phyloP scores from a whole-genome alignment of 805 yeast genomes.

The Kuraishia piskuri region DNA sequence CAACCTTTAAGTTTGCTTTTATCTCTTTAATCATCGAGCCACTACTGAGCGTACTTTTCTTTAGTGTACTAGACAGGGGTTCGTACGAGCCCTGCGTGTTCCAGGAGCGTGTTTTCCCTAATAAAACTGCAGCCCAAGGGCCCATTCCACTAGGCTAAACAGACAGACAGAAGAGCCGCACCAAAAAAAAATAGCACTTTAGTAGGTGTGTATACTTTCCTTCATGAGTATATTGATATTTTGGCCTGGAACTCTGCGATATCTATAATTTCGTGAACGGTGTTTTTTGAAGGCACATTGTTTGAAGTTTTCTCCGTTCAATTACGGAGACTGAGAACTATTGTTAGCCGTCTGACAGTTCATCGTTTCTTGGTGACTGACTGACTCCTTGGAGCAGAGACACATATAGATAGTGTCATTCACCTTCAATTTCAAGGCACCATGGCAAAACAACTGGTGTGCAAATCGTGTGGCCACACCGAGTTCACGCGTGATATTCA shows the following conservation, averaged over 20 bases:
- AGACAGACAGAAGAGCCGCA: background rate
- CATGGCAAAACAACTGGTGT: background rate
- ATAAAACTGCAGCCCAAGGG: background rate
- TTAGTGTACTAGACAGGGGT: background rate
- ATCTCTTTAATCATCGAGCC: no score
- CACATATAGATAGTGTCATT: no score
- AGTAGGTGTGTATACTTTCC: background rate
- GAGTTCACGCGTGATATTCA: slow-evolving; percentile 42
- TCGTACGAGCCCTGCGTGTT: background rate
- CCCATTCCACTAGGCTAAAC: background rate
- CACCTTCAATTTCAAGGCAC: background rate
- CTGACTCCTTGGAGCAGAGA: no score
- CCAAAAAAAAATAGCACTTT: background rate
- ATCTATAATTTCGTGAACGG: no score
- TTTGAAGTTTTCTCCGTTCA: no score
- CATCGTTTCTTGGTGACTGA: no score
- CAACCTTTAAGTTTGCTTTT: no score
- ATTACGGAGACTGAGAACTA: no score
- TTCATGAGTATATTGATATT: background rate
- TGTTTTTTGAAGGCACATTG: background rate
- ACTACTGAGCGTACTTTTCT: no score
- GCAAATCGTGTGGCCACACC: slow-evolving; percentile 37
- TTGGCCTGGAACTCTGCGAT: background rate
- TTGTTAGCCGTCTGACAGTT: no score
- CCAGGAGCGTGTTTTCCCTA: no score